Evolutionary conservation across 306 rosid genomes (phyloP).

Genomic region (Rosa lucieae): DNA sequence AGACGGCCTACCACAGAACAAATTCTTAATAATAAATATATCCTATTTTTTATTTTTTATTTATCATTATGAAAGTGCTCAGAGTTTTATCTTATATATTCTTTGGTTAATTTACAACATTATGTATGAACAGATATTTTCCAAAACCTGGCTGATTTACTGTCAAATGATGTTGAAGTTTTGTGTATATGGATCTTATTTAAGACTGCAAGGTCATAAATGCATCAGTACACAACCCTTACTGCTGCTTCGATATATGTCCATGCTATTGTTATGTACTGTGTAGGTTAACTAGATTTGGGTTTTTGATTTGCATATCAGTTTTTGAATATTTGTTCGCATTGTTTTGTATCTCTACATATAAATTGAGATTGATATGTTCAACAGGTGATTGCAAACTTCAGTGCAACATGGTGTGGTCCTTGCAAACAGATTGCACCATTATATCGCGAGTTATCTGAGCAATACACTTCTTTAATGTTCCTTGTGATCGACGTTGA

Average conservation of each 20-base stretch:
- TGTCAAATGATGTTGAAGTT: not conserved
- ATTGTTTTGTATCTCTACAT: not conserved
- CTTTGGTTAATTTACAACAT: not conserved
- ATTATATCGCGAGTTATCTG: conserved; percentile 72
- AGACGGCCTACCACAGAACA: not conserved
- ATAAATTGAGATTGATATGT: conserved; percentile 26
- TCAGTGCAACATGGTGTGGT: conserved; percentile 98
- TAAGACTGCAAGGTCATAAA: not conserved
- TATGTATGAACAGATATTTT: not conserved
- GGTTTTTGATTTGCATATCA: not conserved
- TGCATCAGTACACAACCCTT: not conserved
- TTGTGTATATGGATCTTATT: not conserved
- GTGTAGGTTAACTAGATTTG: conserved; percentile 14
- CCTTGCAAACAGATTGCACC: conserved; percentile 89
- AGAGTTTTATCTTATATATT: no score
- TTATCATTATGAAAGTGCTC: not conserved
- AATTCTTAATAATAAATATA: not conserved
- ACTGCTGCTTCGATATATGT: not conserved
- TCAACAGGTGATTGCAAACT: conserved; percentile 85
- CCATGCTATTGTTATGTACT: conserved; percentile 2
- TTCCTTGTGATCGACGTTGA: conserved; percentile 88
- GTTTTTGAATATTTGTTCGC: conserved; percentile 3
- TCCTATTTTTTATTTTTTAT: not conserved
- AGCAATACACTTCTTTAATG: conserved; percentile 70
- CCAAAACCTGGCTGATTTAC: not conserved